These are phyloP conservation scores for Vigna radiata DNA, from an alignment of 306 rosid genomes.

Conservation along the genomic window DNA sequence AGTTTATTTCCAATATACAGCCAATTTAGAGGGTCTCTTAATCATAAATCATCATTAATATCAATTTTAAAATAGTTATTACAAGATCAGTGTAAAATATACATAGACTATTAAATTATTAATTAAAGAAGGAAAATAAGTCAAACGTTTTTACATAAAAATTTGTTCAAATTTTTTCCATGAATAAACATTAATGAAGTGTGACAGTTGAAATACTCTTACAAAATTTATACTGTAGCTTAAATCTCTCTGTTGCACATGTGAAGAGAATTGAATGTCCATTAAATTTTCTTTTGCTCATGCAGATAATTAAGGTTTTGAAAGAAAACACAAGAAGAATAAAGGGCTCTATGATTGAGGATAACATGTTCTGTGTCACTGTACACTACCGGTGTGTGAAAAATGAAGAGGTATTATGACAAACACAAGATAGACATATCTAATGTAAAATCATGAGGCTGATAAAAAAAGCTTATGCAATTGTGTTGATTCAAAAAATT, in stretches of 20 bases:
- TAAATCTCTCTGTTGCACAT: not conserved
- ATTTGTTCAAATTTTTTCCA: not conserved
- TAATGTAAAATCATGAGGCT: not conserved
- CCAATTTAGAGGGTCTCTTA: not conserved
- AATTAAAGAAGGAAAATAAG: not conserved
- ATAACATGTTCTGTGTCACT: slow-evolving; percentile 56
- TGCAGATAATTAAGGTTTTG: slow-evolving; percentile 53
- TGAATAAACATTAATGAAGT: not conserved
- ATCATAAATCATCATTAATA: not conserved
- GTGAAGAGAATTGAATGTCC: not conserved
- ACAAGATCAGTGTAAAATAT: too few species aligned
- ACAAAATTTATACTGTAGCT: not conserved
- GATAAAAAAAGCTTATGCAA: not conserved
- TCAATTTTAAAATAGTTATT: not conserved
- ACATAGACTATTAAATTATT: too few species aligned
- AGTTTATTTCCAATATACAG: not conserved
- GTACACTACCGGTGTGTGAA: slow-evolving; percentile 64
- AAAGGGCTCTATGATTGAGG: slow-evolving; percentile 56
- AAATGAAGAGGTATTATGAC: slow-evolving; percentile 53
- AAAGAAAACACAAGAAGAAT: slow-evolving; percentile 39
- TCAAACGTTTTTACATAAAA: not conserved
- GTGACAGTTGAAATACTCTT: not conserved
- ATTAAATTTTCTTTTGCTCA: not conserved
- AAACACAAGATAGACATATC: slow-evolving; percentile 11
- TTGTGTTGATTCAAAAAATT: slow-evolving; percentile 20